phyloP scores from a whole-genome alignment of 2,329 filamentous ascomycete genomes.

The Scedosporium boydii region DNA sequence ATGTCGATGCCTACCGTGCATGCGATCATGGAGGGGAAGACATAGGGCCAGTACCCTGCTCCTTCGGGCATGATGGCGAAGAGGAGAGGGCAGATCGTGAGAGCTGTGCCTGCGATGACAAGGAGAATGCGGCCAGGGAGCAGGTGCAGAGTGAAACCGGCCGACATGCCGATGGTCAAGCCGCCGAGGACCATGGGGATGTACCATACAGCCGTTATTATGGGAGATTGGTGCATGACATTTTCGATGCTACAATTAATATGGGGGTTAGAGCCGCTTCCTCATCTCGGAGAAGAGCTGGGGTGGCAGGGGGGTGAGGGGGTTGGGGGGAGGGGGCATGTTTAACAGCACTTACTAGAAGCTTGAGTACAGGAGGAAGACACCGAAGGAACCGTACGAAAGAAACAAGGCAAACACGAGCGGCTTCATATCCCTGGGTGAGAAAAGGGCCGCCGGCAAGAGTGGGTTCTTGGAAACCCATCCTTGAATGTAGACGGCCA shows the following conservation, averaged over 20 bases:
- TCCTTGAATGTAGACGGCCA: constrained; percentile 53
- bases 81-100: constrained; percentile 39
- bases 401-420: constrained; percentile 44
- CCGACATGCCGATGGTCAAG: constrained; percentile 41
- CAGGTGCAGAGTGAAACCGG: constrained; percentile 46
- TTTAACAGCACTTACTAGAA: constrained; percentile 43
- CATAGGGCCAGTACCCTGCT: constrained; percentile 52
- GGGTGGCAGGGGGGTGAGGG: background rate
- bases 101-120: constrained; percentile 40
- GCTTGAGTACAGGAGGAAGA: constrained; percentile 54
- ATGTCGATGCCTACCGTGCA: constrained; percentile 57
- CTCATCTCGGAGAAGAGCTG: background rate
- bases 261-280: constrained; percentile 4
- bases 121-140: constrained; percentile 44
- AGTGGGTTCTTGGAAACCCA: constrained; percentile 51
- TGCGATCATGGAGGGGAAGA: constrained; percentile 51
- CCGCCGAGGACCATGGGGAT: constrained; percentile 50
- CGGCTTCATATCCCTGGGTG: constrained; percentile 50
- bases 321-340: background rate
- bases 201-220: constrained; percentile 50
- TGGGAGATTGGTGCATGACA: constrained; percentile 39
- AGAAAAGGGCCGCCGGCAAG: constrained; percentile 53
- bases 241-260: constrained; percentile 35
- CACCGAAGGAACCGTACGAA: constrained; percentile 44
- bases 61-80: constrained; percentile 45